A percentile compares a stretch with the other conserved stretches of the same genome.
Evolutionary conservation across 1,284 basidiomycete genomes (phyloP).

Genomic region (Butyriboletus appendiculatus): DNA sequence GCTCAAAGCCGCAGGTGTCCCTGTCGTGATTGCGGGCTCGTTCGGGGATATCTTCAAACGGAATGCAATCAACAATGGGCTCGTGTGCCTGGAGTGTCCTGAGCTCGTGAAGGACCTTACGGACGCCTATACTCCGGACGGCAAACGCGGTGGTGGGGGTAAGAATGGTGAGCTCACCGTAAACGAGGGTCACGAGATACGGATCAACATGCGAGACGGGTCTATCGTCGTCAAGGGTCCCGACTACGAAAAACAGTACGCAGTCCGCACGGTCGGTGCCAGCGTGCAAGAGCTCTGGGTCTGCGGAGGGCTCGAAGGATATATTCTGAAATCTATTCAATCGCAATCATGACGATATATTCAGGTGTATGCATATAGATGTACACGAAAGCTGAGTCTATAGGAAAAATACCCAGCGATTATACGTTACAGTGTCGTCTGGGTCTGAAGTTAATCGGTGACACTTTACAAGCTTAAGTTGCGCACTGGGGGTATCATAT

Average conservation of each 20-base stretch:
- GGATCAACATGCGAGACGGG: slow-evolving; percentile 73
- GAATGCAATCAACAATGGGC: slow-evolving; percentile 98
- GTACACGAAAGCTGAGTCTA: background rate
- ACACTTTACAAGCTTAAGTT: background rate
- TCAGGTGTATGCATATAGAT: background rate
- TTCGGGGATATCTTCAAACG: slow-evolving; percentile 99
- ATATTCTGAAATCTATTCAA: slow-evolving; percentile 71
- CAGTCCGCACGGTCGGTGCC: slow-evolving; percentile 74
- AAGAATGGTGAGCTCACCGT: slow-evolving; percentile 81
- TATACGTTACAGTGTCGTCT: background rate
- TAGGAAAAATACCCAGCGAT: background rate
- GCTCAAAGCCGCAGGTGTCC: slow-evolving; percentile 91
- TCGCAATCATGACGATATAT: slow-evolving; percentile 20
- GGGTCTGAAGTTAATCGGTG: too few relatives aligned
- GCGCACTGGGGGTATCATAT: background rate
- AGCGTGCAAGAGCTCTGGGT: slow-evolving; percentile 94
- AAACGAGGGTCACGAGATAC: slow-evolving; percentile 64
- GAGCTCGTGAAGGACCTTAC: slow-evolving; percentile 90
- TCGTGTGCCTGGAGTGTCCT: slow-evolving; percentile 93
- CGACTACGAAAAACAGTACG: slow-evolving; percentile 58
- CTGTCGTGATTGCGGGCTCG: slow-evolving; percentile 92
- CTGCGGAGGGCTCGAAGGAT: slow-evolving; percentile 80
- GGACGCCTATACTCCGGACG: slow-evolving; percentile 67
- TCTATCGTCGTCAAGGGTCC: slow-evolving; percentile 53
- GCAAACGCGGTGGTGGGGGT: slow-evolving; percentile 75